These are phyloP conservation scores for Amauroascus niger DNA, from an alignment of 2,329 filamentous ascomycete genomes.

Conservation along the genomic window DNA sequence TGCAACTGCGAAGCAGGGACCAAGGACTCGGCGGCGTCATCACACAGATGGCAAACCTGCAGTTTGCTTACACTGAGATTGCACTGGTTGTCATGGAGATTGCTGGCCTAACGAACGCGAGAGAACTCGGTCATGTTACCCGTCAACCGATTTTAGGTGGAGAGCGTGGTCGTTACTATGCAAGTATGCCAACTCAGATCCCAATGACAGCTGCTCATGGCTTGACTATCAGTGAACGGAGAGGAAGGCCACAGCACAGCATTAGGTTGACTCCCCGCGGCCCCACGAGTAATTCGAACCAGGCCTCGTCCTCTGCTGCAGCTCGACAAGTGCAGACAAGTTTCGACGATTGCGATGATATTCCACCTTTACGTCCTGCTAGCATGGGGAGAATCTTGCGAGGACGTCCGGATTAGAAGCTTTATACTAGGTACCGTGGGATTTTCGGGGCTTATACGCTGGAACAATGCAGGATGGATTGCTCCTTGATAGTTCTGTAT, in stretches of 20 bases:
- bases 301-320: not conserved
- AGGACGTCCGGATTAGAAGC: constrained; percentile 1
- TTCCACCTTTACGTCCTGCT: constrained; percentile 8
- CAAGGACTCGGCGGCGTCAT: constrained; percentile 11
- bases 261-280: not conserved
- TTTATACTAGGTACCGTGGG: not conserved
- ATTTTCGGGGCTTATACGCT: not conserved
- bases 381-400: constrained; percentile 11
- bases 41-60: constrained; percentile 13
- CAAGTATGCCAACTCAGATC: not conserved
- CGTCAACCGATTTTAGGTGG: not conserved
- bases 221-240: not conserved
- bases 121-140: not conserved
- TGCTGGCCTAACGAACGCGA: constrained; percentile 9
- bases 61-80: constrained; percentile 14
- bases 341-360: not conserved
- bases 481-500: constrained; percentile 23
- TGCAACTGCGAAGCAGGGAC: constrained; percentile 13
- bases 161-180: constrained; percentile 1
- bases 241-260: not conserved
- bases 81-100: constrained; percentile 11
- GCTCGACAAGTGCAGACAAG: not conserved
- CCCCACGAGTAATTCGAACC: not conserved
- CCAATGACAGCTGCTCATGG: not conserved
- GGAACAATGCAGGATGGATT: constrained; percentile 33